phyloP scores from a whole-genome alignment of 2,329 filamentous ascomycete genomes.

The Colletotrichum karsti region DNA sequence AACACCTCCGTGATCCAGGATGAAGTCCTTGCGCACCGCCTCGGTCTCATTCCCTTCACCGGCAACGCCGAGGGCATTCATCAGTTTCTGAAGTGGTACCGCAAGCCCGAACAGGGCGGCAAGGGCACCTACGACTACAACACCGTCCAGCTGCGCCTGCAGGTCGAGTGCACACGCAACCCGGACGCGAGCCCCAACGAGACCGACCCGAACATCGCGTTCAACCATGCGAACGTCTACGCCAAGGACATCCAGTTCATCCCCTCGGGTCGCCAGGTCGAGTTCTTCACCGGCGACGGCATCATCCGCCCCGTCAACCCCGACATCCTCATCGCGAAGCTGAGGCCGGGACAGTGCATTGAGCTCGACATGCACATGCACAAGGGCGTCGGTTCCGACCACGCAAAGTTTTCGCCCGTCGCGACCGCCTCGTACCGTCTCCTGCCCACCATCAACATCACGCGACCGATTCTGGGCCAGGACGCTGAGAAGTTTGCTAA shows the following conservation, averaged over 20 bases:
- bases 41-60: conserved; percentile 90
- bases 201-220: conserved; percentile 84
- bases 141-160: conserved; percentile 81
- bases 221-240: conserved; percentile 86
- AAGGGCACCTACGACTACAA: conserved; percentile 82
- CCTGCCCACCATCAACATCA: conserved; percentile 87
- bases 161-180: conserved; percentile 84
- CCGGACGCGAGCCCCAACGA: conserved; percentile 75
- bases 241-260: conserved; percentile 80
- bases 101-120: conserved; percentile 72
- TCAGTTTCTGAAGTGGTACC: conserved; percentile 83
- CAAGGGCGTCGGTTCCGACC: conserved; percentile 92
- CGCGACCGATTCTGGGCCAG: conserved; percentile 81
- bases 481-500: conserved; percentile 89
- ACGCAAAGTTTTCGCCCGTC: conserved; percentile 97
- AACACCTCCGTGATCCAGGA: conserved; percentile 99
- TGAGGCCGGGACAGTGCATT: conserved; percentile 90
- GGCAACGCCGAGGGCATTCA: conserved; percentile 79
- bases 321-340: conserved; percentile 92
- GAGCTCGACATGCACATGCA: conserved; percentile 91
- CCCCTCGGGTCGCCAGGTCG: conserved; percentile 75
- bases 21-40: conserved; percentile 89
- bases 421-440: conserved; percentile 94
- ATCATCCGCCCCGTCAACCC: conserved; percentile 84
- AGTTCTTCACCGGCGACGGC: conserved; percentile 72